phyloP scores from a whole-genome alignment of 2,329 filamentous ascomycete genomes.

The Aspergillus amoenus region DNA sequence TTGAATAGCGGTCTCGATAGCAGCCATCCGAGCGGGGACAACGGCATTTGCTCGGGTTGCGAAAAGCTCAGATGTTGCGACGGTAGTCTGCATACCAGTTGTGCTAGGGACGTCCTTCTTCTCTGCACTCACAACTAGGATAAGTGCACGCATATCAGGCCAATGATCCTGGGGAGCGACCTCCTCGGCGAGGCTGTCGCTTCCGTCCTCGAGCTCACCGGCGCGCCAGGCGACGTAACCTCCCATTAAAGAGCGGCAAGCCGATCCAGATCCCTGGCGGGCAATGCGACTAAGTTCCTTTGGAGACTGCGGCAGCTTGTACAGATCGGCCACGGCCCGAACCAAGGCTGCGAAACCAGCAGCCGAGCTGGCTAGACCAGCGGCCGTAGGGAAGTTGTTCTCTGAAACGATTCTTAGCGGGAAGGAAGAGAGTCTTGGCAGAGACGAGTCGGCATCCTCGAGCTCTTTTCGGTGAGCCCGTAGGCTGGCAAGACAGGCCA shows the following conservation, averaged over 20 bases:
- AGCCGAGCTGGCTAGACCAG: conserved; percentile 71
- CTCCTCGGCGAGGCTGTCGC: conserved; percentile 83
- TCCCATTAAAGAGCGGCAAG: conserved; percentile 88
- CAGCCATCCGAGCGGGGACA: conserved; percentile 78
- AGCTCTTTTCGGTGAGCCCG: conserved; percentile 73
- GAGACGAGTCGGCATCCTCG: conserved; percentile 67
- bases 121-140: conserved; percentile 86
- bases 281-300: conserved; percentile 86
- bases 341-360: conserved; percentile 69
- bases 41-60: conserved; percentile 69
- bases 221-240: conserved; percentile 95
- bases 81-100: conserved; percentile 95
- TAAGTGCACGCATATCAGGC: conserved; percentile 89
- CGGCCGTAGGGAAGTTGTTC: conserved; percentile 99
- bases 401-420: conserved; percentile 85
- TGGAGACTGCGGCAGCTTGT: conserved; percentile 76
- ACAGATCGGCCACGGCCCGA: conserved; percentile 83
- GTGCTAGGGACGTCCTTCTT: conserved; percentile 96
- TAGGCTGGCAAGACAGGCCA: conserved; percentile 88
- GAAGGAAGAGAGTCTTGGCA: conserved; percentile 77
- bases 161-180: conserved; percentile 88
- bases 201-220: conserved; percentile 72
- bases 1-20: conserved; percentile 80
- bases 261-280: conserved; percentile 89
- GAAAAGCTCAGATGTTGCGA: conserved; percentile 88